Percentiles rank a stretch among this genome's conserved stretches.
phyloP scores from a whole-genome alignment of 1,284 basidiomycete species.

The Psilocybe mexicana region DNA sequence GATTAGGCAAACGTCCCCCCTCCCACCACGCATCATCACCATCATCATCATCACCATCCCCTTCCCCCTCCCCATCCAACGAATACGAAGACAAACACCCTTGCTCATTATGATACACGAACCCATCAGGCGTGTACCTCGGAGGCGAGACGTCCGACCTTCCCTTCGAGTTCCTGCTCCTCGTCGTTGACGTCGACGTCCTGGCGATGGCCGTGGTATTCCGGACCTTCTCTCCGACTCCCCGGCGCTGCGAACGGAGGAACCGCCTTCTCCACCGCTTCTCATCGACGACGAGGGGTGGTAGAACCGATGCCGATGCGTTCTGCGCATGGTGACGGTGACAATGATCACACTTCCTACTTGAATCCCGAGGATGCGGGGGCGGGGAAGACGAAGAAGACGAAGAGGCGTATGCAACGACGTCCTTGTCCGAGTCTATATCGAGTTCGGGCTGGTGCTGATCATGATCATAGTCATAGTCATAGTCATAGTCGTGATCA shows the following conservation, averaged over 20 bases:
- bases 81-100: background rate
- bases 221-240: too few species aligned
- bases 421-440: background rate
- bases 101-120: background rate
- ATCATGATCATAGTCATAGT: background rate
- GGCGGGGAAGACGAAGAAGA: too few species aligned
- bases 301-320: background rate
- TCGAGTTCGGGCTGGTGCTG: background rate
- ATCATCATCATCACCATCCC: background rate
- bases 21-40: too few species aligned
- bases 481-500: background rate
- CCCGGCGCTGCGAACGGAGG: background rate
- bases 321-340: too few species aligned
- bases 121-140: background rate
- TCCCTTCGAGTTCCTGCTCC: background rate
- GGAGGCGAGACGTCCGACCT: background rate
- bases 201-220: too few species aligned
- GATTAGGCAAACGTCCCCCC: too few species aligned
- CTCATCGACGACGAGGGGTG: background rate
- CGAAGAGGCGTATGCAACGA: too few species aligned
- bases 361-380: background rate
- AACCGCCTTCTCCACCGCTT: background rate
- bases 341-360: background rate
- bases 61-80: background rate
- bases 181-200: too few species aligned